phyloP scores from a whole-genome alignment of 1,284 basidiomycete species.

The Marasmius tenuissimus region DNA sequence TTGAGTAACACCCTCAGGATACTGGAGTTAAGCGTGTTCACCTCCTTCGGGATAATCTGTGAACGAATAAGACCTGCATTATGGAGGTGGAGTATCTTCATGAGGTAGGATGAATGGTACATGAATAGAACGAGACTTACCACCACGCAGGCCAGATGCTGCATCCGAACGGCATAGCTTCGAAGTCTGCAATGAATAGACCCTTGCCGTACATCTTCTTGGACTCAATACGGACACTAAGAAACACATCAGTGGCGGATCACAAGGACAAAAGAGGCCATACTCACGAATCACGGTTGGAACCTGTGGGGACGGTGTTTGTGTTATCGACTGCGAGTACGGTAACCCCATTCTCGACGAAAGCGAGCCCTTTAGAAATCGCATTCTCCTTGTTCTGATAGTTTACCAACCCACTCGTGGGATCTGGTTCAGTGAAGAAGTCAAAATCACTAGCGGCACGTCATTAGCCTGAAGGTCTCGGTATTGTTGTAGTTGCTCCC shows the following conservation, averaged over 20 bases:
- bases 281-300: constrained; percentile 64
- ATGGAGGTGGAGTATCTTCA: background rate
- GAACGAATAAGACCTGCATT: constrained; percentile 27
- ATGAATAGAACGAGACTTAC: constrained; percentile 8
- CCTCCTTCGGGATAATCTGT: constrained; percentile 55
- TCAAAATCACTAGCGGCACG: constrained; percentile 49
- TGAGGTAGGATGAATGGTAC: constrained; percentile 1
- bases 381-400: constrained; percentile 52
- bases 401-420: constrained; percentile 64
- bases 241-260: background rate
- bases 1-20: background rate
- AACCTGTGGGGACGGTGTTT: constrained; percentile 47
- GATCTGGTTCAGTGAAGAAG: constrained; percentile 62
- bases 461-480: background rate
- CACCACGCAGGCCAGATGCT: constrained; percentile 69
- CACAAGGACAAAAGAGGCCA: background rate
- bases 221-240: constrained; percentile 72
- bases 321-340: constrained; percentile 66
- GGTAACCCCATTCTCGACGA: constrained; percentile 52
- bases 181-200: constrained; percentile 79
- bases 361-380: constrained; percentile 50
- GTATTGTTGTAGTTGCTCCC: background rate
- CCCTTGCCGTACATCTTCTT: constrained; percentile 68
- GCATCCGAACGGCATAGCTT: constrained; percentile 77
- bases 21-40: constrained; percentile 20